Conservation (phyloP, 2,329 filamentous ascomycete species). For the Monilinia fructicola region DNA sequence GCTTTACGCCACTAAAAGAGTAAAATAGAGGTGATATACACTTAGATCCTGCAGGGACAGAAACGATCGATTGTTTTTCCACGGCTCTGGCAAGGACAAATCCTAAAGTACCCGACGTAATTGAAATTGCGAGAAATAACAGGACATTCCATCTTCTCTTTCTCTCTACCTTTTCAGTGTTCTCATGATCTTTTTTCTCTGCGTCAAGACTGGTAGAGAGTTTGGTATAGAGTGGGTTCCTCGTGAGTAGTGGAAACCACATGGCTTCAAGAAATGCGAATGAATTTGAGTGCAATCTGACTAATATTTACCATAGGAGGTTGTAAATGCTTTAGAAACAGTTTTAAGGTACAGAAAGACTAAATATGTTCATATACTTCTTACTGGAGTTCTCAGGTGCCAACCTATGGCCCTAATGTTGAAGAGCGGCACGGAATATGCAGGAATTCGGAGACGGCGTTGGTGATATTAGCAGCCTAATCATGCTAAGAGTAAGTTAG, state of each 20-base stretch:
- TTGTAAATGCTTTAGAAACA: neutral
- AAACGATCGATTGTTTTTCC: neutral
- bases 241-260: neutral
- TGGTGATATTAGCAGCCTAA: neutral
- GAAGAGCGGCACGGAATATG: neutral
- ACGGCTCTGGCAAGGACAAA: neutral
- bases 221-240: neutral
- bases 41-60: neutral
- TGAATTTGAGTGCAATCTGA: neutral
- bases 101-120: neutral
- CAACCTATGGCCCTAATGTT: neutral
- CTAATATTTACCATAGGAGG: neutral
- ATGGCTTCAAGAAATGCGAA: neutral
- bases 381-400: neutral
- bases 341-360: neutral
- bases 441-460: neutral
- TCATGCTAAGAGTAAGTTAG: neutral
- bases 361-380: neutral
- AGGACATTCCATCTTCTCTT: neutral
- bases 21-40: neutral
- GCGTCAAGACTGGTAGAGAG: neutral
- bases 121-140: neutral
- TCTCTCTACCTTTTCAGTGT: neutral
- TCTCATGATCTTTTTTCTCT: neutral
- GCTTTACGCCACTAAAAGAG: too few relatives aligned